Evolutionary conservation across 768 basidiomycete species (phyloP).

Genomic region (Punctularia strigosozonata): DNA sequence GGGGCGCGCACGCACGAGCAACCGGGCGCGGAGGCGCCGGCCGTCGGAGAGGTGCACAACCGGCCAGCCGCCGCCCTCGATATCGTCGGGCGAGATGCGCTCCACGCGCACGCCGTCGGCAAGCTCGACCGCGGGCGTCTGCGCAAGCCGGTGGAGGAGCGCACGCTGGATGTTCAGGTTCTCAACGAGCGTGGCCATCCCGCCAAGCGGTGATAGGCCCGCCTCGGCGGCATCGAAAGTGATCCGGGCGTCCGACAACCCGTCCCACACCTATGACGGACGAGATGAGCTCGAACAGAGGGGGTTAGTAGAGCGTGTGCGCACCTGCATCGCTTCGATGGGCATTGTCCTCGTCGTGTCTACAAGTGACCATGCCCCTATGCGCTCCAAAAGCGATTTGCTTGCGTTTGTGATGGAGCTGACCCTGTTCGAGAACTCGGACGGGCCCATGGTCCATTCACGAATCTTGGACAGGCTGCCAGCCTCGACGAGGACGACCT

Average conservation of each 20-base stretch:
- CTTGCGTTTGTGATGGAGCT: constrained; percentile 78
- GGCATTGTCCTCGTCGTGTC: constrained; percentile 55
- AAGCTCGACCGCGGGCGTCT: constrained; percentile 42
- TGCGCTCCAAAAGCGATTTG: constrained; percentile 53
- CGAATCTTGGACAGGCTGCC: constrained; percentile 59
- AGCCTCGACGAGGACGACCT: constrained; percentile 72
- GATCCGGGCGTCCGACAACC: constrained; percentile 70
- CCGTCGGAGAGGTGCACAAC: constrained; percentile 64
- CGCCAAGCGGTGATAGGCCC: constrained; percentile 14
- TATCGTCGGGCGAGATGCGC: constrained; percentile 44
- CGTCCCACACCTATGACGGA: constrained; percentile 74
- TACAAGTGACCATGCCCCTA: constrained; percentile 77
- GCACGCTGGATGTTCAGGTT: constrained; percentile 89
- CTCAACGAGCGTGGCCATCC: constrained; percentile 82
- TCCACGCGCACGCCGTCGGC: constrained; percentile 67
- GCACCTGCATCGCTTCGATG: constrained; percentile 79
- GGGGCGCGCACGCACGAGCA: constrained; percentile 44
- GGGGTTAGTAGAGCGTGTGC: constrained; percentile 5
- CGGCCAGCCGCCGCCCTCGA: constrained; percentile 61
- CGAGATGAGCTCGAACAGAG: constrained; percentile 4
- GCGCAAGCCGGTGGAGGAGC: constrained; percentile 52
- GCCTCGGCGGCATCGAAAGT: constrained; percentile 50
- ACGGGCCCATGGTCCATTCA: constrained; percentile 47
- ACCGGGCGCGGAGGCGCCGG: constrained; percentile 50
- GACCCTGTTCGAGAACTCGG: constrained; percentile 69